These are phyloP conservation scores for Sarocladium strictum DNA, from an alignment of 2,329 filamentous ascomycete species.

Conservation along the genomic window DNA sequence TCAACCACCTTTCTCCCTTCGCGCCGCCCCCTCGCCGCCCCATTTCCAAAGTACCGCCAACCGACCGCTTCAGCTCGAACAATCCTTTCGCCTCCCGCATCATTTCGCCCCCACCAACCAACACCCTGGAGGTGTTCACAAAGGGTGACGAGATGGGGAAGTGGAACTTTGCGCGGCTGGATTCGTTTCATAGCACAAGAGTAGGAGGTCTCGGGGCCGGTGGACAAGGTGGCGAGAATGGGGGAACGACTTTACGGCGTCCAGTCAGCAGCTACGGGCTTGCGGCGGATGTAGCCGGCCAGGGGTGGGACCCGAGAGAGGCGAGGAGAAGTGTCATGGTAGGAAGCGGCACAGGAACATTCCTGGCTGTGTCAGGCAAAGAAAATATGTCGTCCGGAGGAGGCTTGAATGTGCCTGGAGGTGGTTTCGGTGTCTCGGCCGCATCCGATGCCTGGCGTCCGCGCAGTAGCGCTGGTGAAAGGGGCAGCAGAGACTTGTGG, in stretches of 20 bases:
- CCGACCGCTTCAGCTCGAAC: constrained; percentile 51
- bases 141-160: constrained; percentile 52
- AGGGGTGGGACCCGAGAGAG: constrained; percentile 45
- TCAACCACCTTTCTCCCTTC: constrained; percentile 19
- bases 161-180: constrained; percentile 52
- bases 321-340: constrained; percentile 50
- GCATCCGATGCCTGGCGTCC: constrained; percentile 27
- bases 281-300: constrained; percentile 41
- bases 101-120: constrained; percentile 34
- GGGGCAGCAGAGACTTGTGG: constrained; percentile 36
- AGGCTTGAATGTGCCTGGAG: constrained; percentile 20
- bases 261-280: constrained; percentile 54
- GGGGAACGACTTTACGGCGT: constrained; percentile 20
- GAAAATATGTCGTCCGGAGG: constrained; percentile 22
- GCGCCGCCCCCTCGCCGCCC: constrained; percentile 20
- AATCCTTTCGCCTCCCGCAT: constrained; percentile 46
- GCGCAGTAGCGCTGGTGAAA: constrained; percentile 35
- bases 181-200: constrained; percentile 18
- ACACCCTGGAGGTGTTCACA: constrained; percentile 54
- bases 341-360: constrained; percentile 44
- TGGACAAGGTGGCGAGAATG: constrained; percentile 12
- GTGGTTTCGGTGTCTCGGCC: background rate
- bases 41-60: constrained; percentile 21
- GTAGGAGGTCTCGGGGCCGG: background rate
- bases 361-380: constrained; percentile 43